Evolutionary conservation across 352 stramenopile genomes (phyloP), one percentile per base, ranked within the genome.

Genomic region (Phytophthora kernoviae): DNA sequence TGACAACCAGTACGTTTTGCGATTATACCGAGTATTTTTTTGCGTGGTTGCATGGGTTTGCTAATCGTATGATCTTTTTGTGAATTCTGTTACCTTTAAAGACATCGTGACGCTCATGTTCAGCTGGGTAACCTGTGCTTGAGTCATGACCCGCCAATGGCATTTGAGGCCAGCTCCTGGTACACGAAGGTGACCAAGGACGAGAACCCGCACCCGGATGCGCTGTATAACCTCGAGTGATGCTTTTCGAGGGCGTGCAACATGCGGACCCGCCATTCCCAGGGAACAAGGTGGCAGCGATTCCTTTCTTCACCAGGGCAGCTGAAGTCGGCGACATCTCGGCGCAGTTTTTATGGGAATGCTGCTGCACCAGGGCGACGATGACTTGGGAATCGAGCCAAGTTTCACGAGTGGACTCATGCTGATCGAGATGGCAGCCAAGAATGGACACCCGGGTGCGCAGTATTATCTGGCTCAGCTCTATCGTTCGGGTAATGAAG

Each of bases 291-390:
- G 56, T 50, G 18, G 79, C 77, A 0, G 77, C 84, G 30, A 87
- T 96, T 40, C 66, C 70, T 44, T 96, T 90, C 73, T 92, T 96
- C 51, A 80, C 86, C 36, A 76, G 73, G 10, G 88, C 88, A 8
- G 84, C 87, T 4, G 85, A 96, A 51, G 65, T 78, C 32, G 88
- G 86, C 7, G 87, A 96, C 53, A 52, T 75, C 2, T 88, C 86
- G 22, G 88, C 88, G 10, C 87, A 94, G 62, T 93, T 91, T 58
- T 94, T 94, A 90, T 96, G 79, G 87, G 88, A 42, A 83, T 88
- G 58, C 26, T 94, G 40, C 74, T 94, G 53, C 81, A 92, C 70
- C 73, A 87, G 40, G 87, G 87, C 43, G 75, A 91, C 60, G 70
- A 89, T 5, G 81, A 90, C 15, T 64, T 91, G 24, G 76, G 61